Conservation (phyloP, 257 asterid species). For the Asclepias syriaca region DNA sequence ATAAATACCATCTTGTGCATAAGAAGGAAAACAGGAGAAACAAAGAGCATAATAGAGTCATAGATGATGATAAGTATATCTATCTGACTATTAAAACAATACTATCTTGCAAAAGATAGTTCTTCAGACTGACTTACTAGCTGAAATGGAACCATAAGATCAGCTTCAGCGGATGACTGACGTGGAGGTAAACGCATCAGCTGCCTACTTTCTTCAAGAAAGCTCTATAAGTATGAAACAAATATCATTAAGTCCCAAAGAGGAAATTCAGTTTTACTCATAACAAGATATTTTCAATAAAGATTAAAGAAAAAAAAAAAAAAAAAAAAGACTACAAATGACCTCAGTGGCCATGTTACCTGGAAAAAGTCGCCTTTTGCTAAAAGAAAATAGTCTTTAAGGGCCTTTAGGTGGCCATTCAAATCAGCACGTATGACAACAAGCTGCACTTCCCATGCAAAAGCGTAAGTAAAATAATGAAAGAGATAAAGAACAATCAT, state of each 20-base stretch:
- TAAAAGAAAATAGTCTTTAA: constrained; percentile 93
- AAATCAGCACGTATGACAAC: constrained; percentile 98
- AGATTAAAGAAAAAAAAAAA: not conserved
- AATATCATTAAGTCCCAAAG: not conserved
- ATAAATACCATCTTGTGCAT: not conserved
- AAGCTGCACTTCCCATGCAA: constrained; percentile 56
- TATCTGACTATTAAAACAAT: not conserved
- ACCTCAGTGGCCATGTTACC: constrained; percentile 35
- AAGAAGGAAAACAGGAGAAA: not conserved
- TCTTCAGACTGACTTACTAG: constrained; percentile 44
- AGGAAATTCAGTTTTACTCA: not conserved
- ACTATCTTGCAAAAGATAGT: not conserved
- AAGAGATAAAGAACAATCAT: constrained; percentile 17
- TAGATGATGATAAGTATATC: too few relatives aligned
- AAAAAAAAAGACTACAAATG: not conserved
- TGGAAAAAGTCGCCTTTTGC: constrained; percentile 98
- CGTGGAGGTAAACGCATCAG: constrained; percentile 99
- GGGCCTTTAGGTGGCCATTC: constrained; percentile 97
- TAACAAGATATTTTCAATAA: not conserved
- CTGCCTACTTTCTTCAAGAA: constrained; percentile 96
- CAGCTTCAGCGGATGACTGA: constrained; percentile 97
- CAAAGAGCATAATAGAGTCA: not conserved
- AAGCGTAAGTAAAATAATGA: constrained; percentile 16
- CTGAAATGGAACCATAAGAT: constrained; percentile 96
- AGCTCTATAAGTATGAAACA: constrained; percentile 49